phyloP scores from a whole-genome alignment of 2,329 filamentous ascomycete species.

The Nemania sp. region DNA sequence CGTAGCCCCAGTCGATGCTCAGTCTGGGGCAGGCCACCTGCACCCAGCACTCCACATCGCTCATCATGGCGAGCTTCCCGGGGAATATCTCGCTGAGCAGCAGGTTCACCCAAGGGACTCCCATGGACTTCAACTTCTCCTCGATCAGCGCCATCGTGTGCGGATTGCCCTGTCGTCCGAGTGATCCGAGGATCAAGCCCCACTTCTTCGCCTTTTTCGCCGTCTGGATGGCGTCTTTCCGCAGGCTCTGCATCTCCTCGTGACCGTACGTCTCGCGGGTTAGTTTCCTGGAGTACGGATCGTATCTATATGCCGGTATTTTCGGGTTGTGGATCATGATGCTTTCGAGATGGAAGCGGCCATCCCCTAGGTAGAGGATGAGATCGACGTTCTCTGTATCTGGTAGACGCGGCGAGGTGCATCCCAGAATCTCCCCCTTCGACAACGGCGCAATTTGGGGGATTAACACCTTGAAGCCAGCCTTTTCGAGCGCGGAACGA shows the following conservation, averaged over 20 bases:
- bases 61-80: slow-evolving; percentile 90
- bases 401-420: slow-evolving; percentile 79
- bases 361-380: slow-evolving; percentile 49
- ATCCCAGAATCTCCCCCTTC: slow-evolving; percentile 96
- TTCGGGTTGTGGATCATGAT: slow-evolving; percentile 98
- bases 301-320: slow-evolving; percentile 92
- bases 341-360: slow-evolving; percentile 76
- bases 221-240: slow-evolving; percentile 74
- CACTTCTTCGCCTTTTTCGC: slow-evolving; percentile 83
- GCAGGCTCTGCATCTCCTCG: slow-evolving; percentile 82
- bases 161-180: slow-evolving; percentile 94
- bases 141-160: slow-evolving; percentile 90
- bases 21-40: slow-evolving; percentile 95
- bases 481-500: slow-evolving; percentile 74
- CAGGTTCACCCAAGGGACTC: slow-evolving; percentile 82
- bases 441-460: slow-evolving; percentile 92
- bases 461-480: slow-evolving; percentile 83
- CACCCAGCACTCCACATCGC: slow-evolving; percentile 95
- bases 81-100: slow-evolving; percentile 95
- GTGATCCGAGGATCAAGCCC: slow-evolving; percentile 90
- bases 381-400: slow-evolving; percentile 62
- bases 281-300: slow-evolving; percentile 90
- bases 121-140: slow-evolving; percentile 68
- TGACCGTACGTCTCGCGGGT: slow-evolving; percentile 93
- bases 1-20: slow-evolving; percentile 99